Evolutionary conservation across 2,329 filamentous ascomycete genomes (phyloP).

Genomic region (Volutella citrinella): DNA sequence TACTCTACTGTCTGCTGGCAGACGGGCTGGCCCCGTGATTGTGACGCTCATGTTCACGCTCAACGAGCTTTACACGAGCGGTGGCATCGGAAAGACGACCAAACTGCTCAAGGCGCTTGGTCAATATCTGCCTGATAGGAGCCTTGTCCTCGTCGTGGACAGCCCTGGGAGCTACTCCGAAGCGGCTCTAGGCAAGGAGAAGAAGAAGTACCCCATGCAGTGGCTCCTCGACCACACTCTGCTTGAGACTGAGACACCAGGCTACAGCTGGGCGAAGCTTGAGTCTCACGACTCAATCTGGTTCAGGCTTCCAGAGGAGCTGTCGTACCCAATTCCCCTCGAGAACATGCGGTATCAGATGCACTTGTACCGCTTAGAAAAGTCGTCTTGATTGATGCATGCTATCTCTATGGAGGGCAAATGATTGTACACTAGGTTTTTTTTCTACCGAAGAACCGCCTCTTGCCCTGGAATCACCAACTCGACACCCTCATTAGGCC

Average conservation of each 20-base stretch:
- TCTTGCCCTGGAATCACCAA: no score
- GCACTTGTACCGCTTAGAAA: constrained; percentile 65
- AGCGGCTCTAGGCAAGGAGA: constrained; percentile 62
- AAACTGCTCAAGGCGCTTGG: constrained; percentile 70
- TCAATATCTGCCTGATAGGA: constrained; percentile 50
- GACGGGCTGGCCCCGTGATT: constrained; percentile 41
- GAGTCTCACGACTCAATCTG: constrained; percentile 75
- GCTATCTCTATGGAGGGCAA: constrained; percentile 5
- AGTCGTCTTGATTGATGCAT: constrained; percentile 13
- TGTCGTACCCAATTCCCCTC: constrained; percentile 79
- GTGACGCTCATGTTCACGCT: constrained; percentile 90
- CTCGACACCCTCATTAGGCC: constrained; percentile 49
- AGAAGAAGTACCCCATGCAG: constrained; percentile 82
- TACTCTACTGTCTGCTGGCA: not conserved
- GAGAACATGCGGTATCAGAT: constrained; percentile 97
- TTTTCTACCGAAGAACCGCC: no score
- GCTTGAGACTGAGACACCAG: constrained; percentile 40
- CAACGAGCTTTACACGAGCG: constrained; percentile 87
- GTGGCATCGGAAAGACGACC: constrained; percentile 70
- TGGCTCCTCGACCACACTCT: constrained; percentile 87
- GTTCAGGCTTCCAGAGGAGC: constrained; percentile 68
- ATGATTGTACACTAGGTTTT: constrained; percentile 15
- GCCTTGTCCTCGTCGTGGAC: constrained; percentile 81
- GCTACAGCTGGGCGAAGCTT: constrained; percentile 67
- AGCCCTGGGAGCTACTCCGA: constrained; percentile 93